Base-by-base conservation (phyloP, 1,139 yeast genomes). In the Kodamaea anthophila region DNA sequence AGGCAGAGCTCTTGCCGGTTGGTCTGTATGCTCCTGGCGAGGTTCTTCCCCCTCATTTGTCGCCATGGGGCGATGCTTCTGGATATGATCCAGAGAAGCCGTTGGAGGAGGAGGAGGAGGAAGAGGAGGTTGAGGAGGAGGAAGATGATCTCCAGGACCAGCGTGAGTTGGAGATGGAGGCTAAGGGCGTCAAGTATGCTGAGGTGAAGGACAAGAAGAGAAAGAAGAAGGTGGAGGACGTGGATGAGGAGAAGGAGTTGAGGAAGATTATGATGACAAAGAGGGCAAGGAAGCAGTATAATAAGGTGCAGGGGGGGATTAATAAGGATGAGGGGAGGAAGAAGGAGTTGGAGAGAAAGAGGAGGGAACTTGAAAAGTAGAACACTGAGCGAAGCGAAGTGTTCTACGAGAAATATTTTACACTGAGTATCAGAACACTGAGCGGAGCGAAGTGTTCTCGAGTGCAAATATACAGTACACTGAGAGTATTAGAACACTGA, bases 51-150 rank as follows among this genome's bases (percentile, higher is more conserved):
- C 97, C 98, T 24, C 98, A 91, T 59, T 70, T 93, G 51, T 83
- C 95, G 33, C 99, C 99, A 65, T 91, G 98, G 97, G 97, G 97
- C 44, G 97, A 91, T 61, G 75, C 88, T 34, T 86, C 83, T 46
- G 83, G 80, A 32, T 91, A 91, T 58, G 77, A 88, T 58, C 98
- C 98, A 44, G 77, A 70, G 35, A 82, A 75, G 14, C 70, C 49
- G 9, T 70, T 50, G 15, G 75, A 53, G 4, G 75, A 53, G 9
- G 83, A 58, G 15, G 74, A 53, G 4, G 77, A 61, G n/a, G 73
- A 55, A 9, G 77, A 55, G 11, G 74, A 49, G 10, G 76, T 55
- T 4, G 77, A 56, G 13, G 74, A 51, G 5, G 77, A 53, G 5
- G 73, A 58, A 3, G 72, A 51, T 10, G 85, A 74, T 30, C 60